Evolutionary conservation across 805 yeast genomes (phyloP), one percentile per base, ranked within the genome.

Genomic region (Metschnikowia shivogae): DNA sequence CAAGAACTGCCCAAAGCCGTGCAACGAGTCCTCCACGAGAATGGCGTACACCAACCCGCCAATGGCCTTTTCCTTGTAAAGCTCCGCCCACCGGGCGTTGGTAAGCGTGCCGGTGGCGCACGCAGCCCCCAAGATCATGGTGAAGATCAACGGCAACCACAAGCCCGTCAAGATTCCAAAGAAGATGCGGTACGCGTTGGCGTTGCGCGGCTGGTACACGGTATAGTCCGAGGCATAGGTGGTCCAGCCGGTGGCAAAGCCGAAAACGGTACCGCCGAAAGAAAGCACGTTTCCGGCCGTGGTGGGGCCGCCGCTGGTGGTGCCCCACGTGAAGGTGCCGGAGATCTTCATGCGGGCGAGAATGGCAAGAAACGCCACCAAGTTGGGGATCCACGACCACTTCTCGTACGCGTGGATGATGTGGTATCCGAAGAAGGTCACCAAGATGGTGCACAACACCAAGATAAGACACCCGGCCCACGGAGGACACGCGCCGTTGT

Each of bases 211-310:
- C 78, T 86, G 88, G 71, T 88, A 90, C 36, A 84, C 89, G 40
- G 96, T 88, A 70, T 89, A 90, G 69, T 89, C 97, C 42, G 95
- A 81, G 24, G 97, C 93, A 57, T 83, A 88, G 14, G 96, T 83
- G 45, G 95, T 80, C 97, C 97, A 89, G 51, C 97, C 97, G 44
- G 96, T 79, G 41, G 96, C 95, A 60, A 84, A 89, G 52, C 97
- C 97, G 57, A 79, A 89, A 52, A 86, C 64, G 36, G 93, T 68
- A 64, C 89, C 83, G 61, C 96, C 96, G 55, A 84, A 88, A 17
- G 92, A 80, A 46, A 89, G 70, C 14, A 87, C 89, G 58, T 64
- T 58, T 52, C 88, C 96, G 28, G 93, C 95, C 47, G 84, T 83
- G 26, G 79, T 73, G 20, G 70, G 60, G 49, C 96, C 96, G 34